Base-by-base conservation (phyloP, 805 yeast genomes). In the Tetrapisispora iriomotensis region DNA sequence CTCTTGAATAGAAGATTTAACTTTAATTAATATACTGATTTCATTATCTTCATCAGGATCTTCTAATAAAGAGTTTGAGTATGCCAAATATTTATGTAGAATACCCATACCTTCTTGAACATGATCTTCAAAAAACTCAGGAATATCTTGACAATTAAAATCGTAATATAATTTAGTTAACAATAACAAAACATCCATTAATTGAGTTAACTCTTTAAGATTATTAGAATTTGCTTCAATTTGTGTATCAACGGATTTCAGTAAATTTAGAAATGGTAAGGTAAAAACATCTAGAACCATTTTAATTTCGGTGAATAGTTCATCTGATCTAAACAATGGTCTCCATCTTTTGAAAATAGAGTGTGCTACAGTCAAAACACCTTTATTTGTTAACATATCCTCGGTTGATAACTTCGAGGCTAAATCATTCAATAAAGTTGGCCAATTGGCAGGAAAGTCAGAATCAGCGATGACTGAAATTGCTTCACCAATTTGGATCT, bases 281-380 rank as follows among this genome's bases (percentile, higher is more conserved):
- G 82, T 74, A 65, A 92, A 92, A 53, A 82, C 84, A 42, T 77
- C 83, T 47, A 92, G 67, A 1, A 92, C 99, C 56, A 84, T 68
- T 56, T 81, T 77, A 55, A 92, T 92, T 57, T 92, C 99, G 41
- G 75, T 57, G 58, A 86, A 88, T 39, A 92, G 71, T 34, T 79
- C 96, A 57, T 94, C 95, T 1, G 95, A 82, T 50, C 96, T 74
- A 57, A 85, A 86, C 40, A 90, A 67, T 1, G 96, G 95, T 54
- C 98, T 74, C 99, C 99, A 92, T 63, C 94, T 78, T 60, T 82
- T 86, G 66, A 90, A 94, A 44, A 92, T 90, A 1, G 96, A 84
- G 60, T 92, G 98, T 5, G 96, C 94, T 17, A 94, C 97, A 8
- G 77, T 72, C 41, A 94, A 66, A 5, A 94, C 88, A 39, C 96